Evolutionary conservation across 1,284 basidiomycete genomes (phyloP).

Genomic region (Prillingera fragicola): DNA sequence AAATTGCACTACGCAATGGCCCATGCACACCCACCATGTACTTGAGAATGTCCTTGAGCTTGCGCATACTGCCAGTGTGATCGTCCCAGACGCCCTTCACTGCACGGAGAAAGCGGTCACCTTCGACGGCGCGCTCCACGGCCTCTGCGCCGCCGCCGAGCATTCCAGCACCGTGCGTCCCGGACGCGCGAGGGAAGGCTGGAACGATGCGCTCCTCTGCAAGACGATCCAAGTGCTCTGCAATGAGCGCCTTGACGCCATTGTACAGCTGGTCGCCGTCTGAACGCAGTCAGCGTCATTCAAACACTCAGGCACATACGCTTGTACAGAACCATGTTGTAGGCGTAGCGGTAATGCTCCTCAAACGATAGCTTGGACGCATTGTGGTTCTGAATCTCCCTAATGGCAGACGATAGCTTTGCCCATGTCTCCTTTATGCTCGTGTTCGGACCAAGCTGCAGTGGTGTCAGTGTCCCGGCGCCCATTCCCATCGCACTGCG

Average conservation of each 20-base stretch:
- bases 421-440: slow-evolving; percentile 47
- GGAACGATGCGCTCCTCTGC: slow-evolving; percentile 74
- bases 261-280: slow-evolving; percentile 79
- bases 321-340: slow-evolving; percentile 86
- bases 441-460: slow-evolving; percentile 38
- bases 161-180: slow-evolving; percentile 32
- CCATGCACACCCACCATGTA: slow-evolving; percentile 84
- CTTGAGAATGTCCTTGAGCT: slow-evolving; percentile 82
- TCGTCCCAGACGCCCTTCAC: slow-evolving; percentile 88
- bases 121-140: slow-evolving; percentile 54
- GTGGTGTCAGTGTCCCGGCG: neutral
- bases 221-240: slow-evolving; percentile 75
- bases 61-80: slow-evolving; percentile 82
- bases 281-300: slow-evolving; percentile 3
- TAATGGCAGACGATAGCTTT: slow-evolving; percentile 61
- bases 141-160: slow-evolving; percentile 39
- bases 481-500: neutral
- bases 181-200: slow-evolving; percentile 60
- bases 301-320: slow-evolving; percentile 34
- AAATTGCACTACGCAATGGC: neutral
- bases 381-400: slow-evolving; percentile 93
- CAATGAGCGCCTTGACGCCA: slow-evolving; percentile 73
- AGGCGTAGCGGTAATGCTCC: slow-evolving; percentile 90
- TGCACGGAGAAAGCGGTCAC: slow-evolving; percentile 77
- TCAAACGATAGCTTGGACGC: slow-evolving; percentile 90